Evolutionary conservation across 2,329 filamentous ascomycete species (phyloP), one percentile per base, ranked within the genome.

Genomic region (Fusarium redolens): DNA sequence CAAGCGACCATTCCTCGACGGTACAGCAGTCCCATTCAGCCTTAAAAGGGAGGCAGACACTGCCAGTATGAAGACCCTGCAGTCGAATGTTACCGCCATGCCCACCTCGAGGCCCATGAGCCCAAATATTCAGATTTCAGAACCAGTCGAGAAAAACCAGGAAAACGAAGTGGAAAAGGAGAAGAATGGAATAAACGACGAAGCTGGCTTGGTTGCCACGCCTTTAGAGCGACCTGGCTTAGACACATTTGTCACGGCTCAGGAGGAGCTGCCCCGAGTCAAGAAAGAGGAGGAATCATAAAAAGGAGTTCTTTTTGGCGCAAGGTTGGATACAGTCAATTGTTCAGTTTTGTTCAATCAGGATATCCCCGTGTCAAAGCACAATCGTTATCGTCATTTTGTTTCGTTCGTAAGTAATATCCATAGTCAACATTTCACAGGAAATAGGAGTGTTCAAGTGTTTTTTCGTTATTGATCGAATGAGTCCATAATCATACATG

Each of bases 21-120:
- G 92, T 0, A 88, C 93, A 33, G 91, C 93, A 0, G 88, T 93
- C 72, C 93, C 93, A 0, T 95, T 95, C 78, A 92, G 89, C 57
- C 79, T 95, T 15, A 87, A 87, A 60, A 88, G 87, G 71, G 87
- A 92, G n/a, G 87, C 88, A 6, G 87, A 89, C 5, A 92, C 90
- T 25, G 91, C 91, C 2, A 94, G 92, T 81, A 93, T 92, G 87
- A 82, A 92, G 55, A 94, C 92, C 0, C 81, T 94, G 31, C 83
- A 85, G 41, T 89, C 88, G 7, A 77, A 79, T 22, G 65, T 72
- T 56, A 81, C 75, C 20, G 77, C 78, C 7, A 61, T 71, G 14
- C 79, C 78, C 12, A 76, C 75, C 7, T 81, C 78, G 15, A 79
- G 70, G 54, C 81, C 82, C 4, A 78, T 81, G 69, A 85, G 79